A percentile compares a stretch with the other conserved stretches of the same genome.
phyloP scores from a whole-genome alignment of 2,329 filamentous ascomycete genomes.

The Penicillium sp. region DNA sequence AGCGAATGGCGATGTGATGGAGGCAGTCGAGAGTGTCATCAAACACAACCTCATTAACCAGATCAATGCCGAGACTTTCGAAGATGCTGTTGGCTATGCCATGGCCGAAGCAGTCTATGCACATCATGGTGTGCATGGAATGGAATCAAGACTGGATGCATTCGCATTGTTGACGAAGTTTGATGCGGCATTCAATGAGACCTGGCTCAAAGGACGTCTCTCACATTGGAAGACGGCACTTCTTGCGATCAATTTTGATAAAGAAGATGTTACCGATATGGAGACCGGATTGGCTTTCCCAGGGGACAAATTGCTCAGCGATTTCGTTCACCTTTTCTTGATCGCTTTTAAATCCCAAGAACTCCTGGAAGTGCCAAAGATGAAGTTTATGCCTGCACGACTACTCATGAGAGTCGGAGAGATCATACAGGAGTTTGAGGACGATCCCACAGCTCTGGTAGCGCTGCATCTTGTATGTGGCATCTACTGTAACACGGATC shows the following conservation, averaged over 20 bases:
- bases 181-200: not conserved
- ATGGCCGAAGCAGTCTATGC: slow-evolving; percentile 4
- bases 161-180: not conserved
- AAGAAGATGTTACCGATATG: not conserved
- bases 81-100: slow-evolving; percentile 2
- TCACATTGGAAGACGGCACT: not conserved
- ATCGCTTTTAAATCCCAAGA: not conserved
- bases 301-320: not conserved
- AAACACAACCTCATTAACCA: slow-evolving; percentile 3
- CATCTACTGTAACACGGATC: not conserved
- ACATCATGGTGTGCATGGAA: not conserved
- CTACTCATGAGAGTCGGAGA: not conserved
- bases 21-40: slow-evolving; percentile 10
- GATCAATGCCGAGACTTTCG: slow-evolving; percentile 2
- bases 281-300: not conserved
- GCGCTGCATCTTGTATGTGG: not conserved
- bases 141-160: not conserved
- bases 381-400: not conserved
- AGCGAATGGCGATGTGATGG: slow-evolving; percentile 8
- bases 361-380: not conserved
- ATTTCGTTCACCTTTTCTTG: not conserved
- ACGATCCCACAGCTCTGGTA: not conserved
- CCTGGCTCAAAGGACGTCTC: not conserved
- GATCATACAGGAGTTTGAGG: not conserved
- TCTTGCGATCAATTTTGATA: not conserved